phyloP scores from a whole-genome alignment of 1,284 basidiomycete species.

The Rhodotorula sp. region DNA sequence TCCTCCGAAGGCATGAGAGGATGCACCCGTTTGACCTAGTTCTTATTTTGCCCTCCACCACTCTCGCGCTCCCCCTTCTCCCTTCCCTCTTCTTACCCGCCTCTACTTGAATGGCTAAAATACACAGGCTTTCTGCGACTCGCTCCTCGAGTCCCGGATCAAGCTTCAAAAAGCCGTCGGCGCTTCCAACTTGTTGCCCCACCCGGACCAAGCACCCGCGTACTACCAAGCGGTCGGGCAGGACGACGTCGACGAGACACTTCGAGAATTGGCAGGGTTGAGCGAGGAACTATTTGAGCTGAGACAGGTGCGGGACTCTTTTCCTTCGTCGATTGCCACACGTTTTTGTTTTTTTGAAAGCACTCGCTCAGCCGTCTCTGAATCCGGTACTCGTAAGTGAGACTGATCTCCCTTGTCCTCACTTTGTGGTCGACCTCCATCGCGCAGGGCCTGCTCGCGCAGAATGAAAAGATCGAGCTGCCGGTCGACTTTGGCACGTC shows the following conservation, averaged over 20 bases:
- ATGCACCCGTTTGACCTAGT: too few relatives aligned
- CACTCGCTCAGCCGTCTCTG: neutral
- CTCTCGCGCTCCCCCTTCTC: neutral
- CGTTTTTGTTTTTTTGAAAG: neutral
- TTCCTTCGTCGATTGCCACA: neutral
- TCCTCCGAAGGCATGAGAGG: neutral
- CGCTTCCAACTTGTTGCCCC: conserved; percentile 63
- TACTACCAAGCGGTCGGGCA: conserved; percentile 3
- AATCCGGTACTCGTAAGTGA: too few relatives aligned
- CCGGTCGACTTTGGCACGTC: conserved; percentile 30
- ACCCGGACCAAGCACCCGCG: conserved; percentile 16
- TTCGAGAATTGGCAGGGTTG: conserved; percentile 29
- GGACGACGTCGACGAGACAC: conserved; percentile 37
- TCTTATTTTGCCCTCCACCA: too few relatives aligned
- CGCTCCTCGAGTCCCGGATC: conserved; percentile 79
- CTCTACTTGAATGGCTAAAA: neutral
- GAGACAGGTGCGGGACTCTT: conserved; percentile 8
- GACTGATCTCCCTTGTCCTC: neutral
- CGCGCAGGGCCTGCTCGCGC: conserved; percentile 3
- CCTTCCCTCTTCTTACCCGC: too few relatives aligned
- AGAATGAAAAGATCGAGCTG: conserved; percentile 15
- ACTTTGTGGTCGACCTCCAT: neutral
- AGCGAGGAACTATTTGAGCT: conserved; percentile 42
- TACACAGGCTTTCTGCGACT: conserved; percentile 72
- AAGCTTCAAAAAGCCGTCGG: conserved; percentile 75